Evolutionary conservation across 2,329 filamentous ascomycete genomes (phyloP), one percentile per base, ranked within the genome.

Genomic region (Aspergillus sp.): DNA sequence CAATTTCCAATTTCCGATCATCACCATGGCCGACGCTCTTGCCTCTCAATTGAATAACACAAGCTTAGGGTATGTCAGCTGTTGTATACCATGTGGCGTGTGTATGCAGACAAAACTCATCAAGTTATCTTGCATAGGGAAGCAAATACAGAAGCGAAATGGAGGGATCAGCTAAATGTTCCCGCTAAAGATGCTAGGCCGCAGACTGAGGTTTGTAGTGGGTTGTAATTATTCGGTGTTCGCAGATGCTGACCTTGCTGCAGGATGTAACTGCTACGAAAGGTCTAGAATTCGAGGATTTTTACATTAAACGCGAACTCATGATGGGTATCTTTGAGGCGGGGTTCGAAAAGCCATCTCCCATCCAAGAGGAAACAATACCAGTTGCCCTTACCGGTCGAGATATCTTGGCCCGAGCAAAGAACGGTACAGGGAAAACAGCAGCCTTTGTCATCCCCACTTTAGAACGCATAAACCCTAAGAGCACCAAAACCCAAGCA

Each of bases 271-370:
- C 91, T 45, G 90, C 90, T 60, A 98, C 91, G 29, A 97, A 96
- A 74, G 93, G 93, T 48, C 78, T 98, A 50, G 93, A 98, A 58
- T 98, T 96, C 63, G 94, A 98, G 70, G 88, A 97, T 56, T 96
- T 98, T 66, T 87, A 86, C 54, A 85, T 98, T 58, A 95, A 95
- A 75, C 81, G 93, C 65, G 88, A 95, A 65, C 75, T 98, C 49
- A 82, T 98, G 73, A 98, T 97, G 91, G 93, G 93, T 50, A 97
- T 98, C 55, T 98, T 97, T 69, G 93, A 98, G 74, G 93, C 93
- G 56, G 93, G 93, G 51, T 98, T 96, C 69, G 93, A 98, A 69
- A 96, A 95, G 73, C 93, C 93, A 11, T 98, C 93, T 45, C 93
- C 93, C 8, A 98, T 98, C 59, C 93, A 98, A 81, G 93, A 98